Evolutionary conservation across 1,139 yeast species (phyloP), one percentile per base, ranked within the genome.

Genomic region (Suhomyces anneliseae): DNA sequence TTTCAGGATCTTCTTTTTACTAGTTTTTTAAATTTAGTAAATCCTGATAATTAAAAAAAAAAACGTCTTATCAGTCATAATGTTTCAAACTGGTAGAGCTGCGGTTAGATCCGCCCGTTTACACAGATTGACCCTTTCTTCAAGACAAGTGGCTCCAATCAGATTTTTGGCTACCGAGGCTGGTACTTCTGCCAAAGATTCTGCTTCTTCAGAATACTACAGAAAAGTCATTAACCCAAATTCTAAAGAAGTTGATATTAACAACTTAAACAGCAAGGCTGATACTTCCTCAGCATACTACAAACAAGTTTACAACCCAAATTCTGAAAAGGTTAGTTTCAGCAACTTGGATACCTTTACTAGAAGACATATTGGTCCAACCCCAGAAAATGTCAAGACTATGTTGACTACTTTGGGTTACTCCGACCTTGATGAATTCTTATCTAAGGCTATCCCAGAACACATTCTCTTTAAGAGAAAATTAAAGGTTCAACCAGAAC

Each of bases 291-390:
- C 80, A 24, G 65, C 60, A 5, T 66, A 74, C 53, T 80, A 76
- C 55, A 54, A 59, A 2, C 55, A 62, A 32, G 70, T 79, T n/a
- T 76, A 68, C 54, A 61, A 67, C 47, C 74, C 78, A n/a, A 60
- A 64, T 27, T 43, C 60, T 9, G 56, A 61, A 26, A 54, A 59
- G 34, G 66, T 65, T 7, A 55, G 67, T 2, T 63, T 69, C 47
- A 61, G 58, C 37, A 76, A 78, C 10, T 71, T 89, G 49, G 99
- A 93, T 64, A 85, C 95, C 2, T 93, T 92, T 66, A 81, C 89
- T 43, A 81, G 95, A 64, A 87, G 98, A 60, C 99, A 93, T 70
- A 75, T 90, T 52, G 99, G 99, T 12, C 95, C 97, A 19, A 76
- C 81, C 15, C 82, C 88, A 0, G 63, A 59, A 1, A 82, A 88